Conservation (phyloP, 768 basidiomycete genomes). For the Boletus rufocinnamomeus region DNA sequence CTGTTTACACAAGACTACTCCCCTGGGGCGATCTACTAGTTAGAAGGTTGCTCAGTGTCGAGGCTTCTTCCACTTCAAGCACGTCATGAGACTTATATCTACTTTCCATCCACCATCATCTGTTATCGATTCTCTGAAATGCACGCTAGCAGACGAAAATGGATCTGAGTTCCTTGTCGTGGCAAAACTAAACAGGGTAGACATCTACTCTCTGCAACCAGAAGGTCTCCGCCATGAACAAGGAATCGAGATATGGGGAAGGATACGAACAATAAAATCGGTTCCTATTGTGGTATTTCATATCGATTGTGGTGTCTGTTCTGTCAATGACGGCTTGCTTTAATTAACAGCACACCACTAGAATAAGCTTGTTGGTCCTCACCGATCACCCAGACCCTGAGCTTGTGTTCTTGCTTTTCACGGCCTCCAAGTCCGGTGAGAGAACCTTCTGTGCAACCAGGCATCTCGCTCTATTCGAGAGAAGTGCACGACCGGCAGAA, state of each 20-base stretch:
- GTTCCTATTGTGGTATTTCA: slow-evolving; percentile 53
- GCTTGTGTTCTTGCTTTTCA: slow-evolving; percentile 62
- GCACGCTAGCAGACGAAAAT: slow-evolving; percentile 50
- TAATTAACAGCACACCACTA: slow-evolving; percentile 34
- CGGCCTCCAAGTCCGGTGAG: slow-evolving; percentile 37
- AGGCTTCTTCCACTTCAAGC: neutral
- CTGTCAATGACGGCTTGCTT: slow-evolving; percentile 11
- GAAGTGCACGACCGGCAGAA: slow-evolving; percentile 61
- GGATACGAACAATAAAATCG: slow-evolving; percentile 55
- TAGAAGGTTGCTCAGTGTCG: neutral
- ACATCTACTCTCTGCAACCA: slow-evolving; percentile 64
- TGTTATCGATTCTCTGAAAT: slow-evolving; percentile 68
- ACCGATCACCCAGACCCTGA: slow-evolving; percentile 78
- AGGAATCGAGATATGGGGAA: slow-evolving; percentile 68
- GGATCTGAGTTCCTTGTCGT: slow-evolving; percentile 66
- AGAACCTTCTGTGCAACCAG: slow-evolving; percentile 42
- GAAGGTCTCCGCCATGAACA: slow-evolving; percentile 64
- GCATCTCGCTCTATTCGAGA: slow-evolving; percentile 56
- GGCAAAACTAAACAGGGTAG: slow-evolving; percentile 64
- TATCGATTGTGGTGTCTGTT: neutral
- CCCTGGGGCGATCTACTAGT: no score
- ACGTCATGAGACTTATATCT: slow-evolving; percentile 56
- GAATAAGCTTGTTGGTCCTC: slow-evolving; percentile 57
- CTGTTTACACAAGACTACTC: no score
- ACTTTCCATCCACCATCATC: slow-evolving; percentile 81